Percentiles rank a stretch among this genome's conserved stretches.
These are phyloP conservation scores for Mucor racemosus DNA, from an alignment of 371 early-diverging fungal genomes.

Conservation along the genomic window DNA sequence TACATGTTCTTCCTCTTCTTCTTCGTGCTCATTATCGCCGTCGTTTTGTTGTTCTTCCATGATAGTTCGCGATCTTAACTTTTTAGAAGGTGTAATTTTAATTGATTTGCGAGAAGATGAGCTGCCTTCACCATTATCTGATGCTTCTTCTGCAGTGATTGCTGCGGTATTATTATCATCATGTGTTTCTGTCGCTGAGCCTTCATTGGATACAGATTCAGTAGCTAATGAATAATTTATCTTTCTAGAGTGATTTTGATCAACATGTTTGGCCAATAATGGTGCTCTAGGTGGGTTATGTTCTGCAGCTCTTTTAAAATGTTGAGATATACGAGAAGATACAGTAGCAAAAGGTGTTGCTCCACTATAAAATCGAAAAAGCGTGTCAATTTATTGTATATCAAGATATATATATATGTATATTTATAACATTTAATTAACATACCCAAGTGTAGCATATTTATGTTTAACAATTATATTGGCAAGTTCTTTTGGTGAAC, in stretches of 20 bases:
- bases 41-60: slow-evolving; percentile 6
- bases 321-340: slow-evolving; percentile 87
- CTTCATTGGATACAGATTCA: slow-evolving; percentile 24
- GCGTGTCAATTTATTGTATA: slow-evolving; percentile 5
- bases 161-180: slow-evolving; percentile 12
- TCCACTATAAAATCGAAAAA: slow-evolving; percentile 46
- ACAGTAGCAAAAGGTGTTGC: slow-evolving; percentile 92
- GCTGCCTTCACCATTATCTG: neutral
- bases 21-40: neutral
- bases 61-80: slow-evolving; percentile 1
- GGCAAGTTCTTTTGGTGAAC: slow-evolving; percentile 82
- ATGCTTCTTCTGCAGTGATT: neutral
- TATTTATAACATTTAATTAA: neutral
- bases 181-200: slow-evolving; percentile 10
- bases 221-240: slow-evolving; percentile 78
- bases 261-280: slow-evolving; percentile 71
- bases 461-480: slow-evolving; percentile 76
- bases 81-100: slow-evolving; percentile 15
- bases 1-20: slow-evolving; percentile 10
- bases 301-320: slow-evolving; percentile 79
- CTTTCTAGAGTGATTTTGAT: slow-evolving; percentile 76
- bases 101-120: neutral
- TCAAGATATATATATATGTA: neutral
- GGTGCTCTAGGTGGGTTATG: slow-evolving; percentile 80
- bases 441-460: slow-evolving; percentile 78